Evolutionary conservation across 1,284 basidiomycete genomes (phyloP), one percentile per base, ranked within the genome.

Genomic region (Apiotrichum gamsii): DNA sequence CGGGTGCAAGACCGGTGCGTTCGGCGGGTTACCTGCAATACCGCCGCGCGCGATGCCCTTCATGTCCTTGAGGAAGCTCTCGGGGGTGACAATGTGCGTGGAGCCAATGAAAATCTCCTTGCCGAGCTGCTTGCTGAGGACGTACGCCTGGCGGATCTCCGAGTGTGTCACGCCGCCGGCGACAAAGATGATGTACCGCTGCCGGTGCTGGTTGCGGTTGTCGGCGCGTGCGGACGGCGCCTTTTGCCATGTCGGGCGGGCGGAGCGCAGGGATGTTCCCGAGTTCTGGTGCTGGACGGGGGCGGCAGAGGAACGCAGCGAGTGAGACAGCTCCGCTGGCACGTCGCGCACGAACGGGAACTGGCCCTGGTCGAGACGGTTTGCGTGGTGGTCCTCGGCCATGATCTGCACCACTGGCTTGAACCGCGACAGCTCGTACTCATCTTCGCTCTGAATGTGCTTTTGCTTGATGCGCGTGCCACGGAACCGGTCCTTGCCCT

Each of bases 111-210:
- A 87, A 47, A 97, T 81, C 60, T 98, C 94, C 70, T 87, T 90
- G 61, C 84, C 84, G 41, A 90, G 70, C 8, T 80, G 67, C 41
- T 77, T 77, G 5, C 87, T 85, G 8, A 94, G 75, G 43, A 85
- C 77, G 67, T 97, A 98, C 28, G 81, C 84, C 64, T 90, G 83
- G 47, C 94, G 77, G 70, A 95, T 85, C 73, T 99, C 95, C 0
- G 89, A 90, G 69, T 93, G 95, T 2, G 94, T 95, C 81, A 95
- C 85, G 1, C 95, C 95, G 25, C 95, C 95, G 11, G 89, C 89
- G 13, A 97, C 78, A 69, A 97, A 98, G 33, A 97, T 79, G 42
- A 99, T 76, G 19, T 95, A 67, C n/a, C 94, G 78, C 66, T 91
- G 86, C 49, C 83, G 80, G 14, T 62, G 59, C 43, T 73, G 68